phyloP scores from a whole-genome alignment of 2,329 filamentous ascomycete genomes.

The Gnomoniopsis sp. region DNA sequence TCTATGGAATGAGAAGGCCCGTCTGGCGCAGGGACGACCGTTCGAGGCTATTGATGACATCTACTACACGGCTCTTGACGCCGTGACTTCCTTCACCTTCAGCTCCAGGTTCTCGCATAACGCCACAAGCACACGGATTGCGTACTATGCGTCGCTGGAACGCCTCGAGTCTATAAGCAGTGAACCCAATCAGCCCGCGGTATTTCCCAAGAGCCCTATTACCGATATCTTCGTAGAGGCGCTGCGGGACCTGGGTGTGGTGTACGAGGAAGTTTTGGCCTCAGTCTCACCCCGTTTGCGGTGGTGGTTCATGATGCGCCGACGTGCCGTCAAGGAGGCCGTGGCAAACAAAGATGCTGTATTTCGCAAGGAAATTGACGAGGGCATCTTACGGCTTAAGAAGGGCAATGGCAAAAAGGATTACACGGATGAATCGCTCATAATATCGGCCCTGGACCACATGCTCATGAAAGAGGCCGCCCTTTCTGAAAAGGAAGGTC shows the following conservation, averaged over 20 bases:
- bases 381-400: conserved; percentile 19
- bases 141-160: too few relatives aligned
- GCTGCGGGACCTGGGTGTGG: not conserved
- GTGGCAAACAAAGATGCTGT: conserved; percentile 21
- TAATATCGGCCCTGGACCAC: conserved; percentile 27
- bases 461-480: conserved; percentile 31
- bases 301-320: not conserved
- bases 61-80: conserved; percentile 1
- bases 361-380: conserved; percentile 21
- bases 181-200: not conserved
- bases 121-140: not conserved
- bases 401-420: too few relatives aligned
- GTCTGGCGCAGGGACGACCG: not conserved
- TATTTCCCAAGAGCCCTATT: not conserved
- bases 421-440: conserved; percentile 10
- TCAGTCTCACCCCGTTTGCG: not conserved
- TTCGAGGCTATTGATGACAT: conserved; percentile 2
- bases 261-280: not conserved
- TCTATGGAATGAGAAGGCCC: not conserved
- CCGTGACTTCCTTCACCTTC: conserved; percentile 2
- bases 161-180: too few relatives aligned
- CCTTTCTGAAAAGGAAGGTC: conserved; percentile 27
- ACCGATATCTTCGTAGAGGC: not conserved
- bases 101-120: not conserved
- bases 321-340: not conserved